A percentile compares a stretch with the other conserved stretches of the same genome.
These are phyloP conservation scores for Trichophyton schoenleinii DNA, from an alignment of 2,329 filamentous ascomycete species.

Conservation along the genomic window DNA sequence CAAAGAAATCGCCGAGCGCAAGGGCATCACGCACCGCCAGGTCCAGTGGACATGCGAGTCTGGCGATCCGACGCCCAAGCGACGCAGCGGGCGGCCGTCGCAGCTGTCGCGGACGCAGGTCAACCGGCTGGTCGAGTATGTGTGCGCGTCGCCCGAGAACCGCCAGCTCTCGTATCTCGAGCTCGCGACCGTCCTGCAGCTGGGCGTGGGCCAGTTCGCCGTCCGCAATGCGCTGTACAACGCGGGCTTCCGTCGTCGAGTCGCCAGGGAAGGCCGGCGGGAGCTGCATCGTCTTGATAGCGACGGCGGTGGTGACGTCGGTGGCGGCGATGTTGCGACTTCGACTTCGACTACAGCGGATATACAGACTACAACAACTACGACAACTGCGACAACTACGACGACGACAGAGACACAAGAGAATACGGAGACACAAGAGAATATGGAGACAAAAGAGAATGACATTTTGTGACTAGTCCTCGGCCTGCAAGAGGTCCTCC, in stretches of 20 bases:
- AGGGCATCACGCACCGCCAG: conserved; percentile 1
- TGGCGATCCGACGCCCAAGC: conserved; percentile 1
- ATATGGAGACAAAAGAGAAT: neutral
- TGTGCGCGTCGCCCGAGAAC: neutral
- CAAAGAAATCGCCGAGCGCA: neutral
- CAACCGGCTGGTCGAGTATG: neutral
- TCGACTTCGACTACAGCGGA: neutral
- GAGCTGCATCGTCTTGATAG: neutral
- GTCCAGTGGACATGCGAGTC: conserved; percentile 2
- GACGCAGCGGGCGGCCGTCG: neutral
- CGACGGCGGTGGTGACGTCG: no score
- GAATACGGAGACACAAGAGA: neutral
- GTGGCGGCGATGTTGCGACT: no score
- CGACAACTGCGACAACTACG: neutral
- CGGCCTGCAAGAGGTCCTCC: neutral
- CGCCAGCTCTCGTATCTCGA: neutral
- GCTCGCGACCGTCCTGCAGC: neutral
- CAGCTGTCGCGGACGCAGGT: neutral
- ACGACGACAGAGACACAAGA: neutral
- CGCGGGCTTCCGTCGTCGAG: neutral
- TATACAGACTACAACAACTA: neutral
- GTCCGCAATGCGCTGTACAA: conserved; percentile 1
- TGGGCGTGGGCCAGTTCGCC: neutral
- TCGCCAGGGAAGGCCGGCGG: neutral
- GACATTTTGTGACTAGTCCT: neutral